Conservation (phyloP, 306 rosid genomes). For the Macrotyloma uniflorum region DNA sequence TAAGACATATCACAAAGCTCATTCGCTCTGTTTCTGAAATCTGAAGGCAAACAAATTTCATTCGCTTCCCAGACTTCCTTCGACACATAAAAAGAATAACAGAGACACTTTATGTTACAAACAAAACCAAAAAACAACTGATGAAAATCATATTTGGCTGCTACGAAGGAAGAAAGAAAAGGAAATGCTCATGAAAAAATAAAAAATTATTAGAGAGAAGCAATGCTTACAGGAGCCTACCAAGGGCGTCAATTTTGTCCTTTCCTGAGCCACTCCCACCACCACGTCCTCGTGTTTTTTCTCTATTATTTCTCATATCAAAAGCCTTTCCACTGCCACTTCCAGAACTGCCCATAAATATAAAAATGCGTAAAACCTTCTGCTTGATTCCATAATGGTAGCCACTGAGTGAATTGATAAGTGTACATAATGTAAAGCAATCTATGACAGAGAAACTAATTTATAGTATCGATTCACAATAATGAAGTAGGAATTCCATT, state of each 20-base stretch:
- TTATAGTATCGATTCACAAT: neutral
- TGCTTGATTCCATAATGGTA: neutral
- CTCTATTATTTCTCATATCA: slow-evolving; percentile 57
- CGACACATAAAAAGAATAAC: neutral
- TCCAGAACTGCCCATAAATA: slow-evolving; percentile 49
- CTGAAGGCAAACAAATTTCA: neutral
- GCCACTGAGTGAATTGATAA: neutral
- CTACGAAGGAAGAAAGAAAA: neutral
- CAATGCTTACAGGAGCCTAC: slow-evolving; percentile 83
- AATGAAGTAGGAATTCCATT: neutral
- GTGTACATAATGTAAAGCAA: neutral
- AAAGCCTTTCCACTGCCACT: slow-evolving; percentile 59
- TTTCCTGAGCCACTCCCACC: slow-evolving; percentile 54
- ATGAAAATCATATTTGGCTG: neutral
- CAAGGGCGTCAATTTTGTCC: slow-evolving; percentile 92
- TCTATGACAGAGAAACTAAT: neutral
- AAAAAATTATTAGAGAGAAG: neutral
- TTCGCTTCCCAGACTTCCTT: slow-evolving; percentile 8
- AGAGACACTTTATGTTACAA: neutral
- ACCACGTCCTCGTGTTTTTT: slow-evolving; percentile 57
- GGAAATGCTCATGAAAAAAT: neutral
- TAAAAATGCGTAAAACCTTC: slow-evolving; percentile 11
- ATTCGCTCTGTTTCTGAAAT: neutral
- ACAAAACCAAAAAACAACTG: neutral
- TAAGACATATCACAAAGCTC: neutral